Evolutionary conservation across 2,329 filamentous ascomycete species (phyloP), one percentile per base, ranked within the genome.

Genomic region (Aspergillus pseudonomiae): DNA sequence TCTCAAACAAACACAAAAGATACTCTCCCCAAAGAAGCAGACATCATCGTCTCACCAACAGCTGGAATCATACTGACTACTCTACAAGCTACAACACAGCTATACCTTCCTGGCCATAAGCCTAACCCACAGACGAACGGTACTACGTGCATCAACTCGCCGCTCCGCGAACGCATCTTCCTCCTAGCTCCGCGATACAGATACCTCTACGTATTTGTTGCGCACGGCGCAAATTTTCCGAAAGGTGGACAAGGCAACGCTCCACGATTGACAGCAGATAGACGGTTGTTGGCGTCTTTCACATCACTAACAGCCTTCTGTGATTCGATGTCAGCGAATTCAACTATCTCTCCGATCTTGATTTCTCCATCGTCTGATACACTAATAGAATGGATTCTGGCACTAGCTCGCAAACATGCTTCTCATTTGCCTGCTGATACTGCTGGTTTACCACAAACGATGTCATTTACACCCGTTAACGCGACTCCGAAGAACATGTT

Each of bases 1-100:
- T 12, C 12, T 16, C 34, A 28, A 32, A 41, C 2, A 53, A 21
- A 28, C 30, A 32, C 36, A 7, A 50, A 26, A 2, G n/a, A 26
- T 11, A 19, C 32, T 14, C 43, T 43, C 43, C 61, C 60, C 32
- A 52, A 50, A 9, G 75, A 79, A 67, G 75, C 91, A 3, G 93
- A 97, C 70, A 77, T 97, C 3, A 85, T 90, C 1, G 70, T 94
- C 6, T 91, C 91, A 0, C 88, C 91, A 0, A 82, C 81, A 0
- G 87, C 85, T 0, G 93, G 91, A 0, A 79, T 96, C 3, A 75
- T 96, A 0, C 72, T 91, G 24, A 91, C 91, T 0, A 91, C 86
- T 0, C 79, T 94, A 6, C 86, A 94, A 65, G 88, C 89, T 67
- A 83, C 91, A 30, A 90, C 89, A 50, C 94, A 97, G 71, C 86